Conservation (phyloP, 1,284 basidiomycete species). For the Inonotus obliquus region DNA sequence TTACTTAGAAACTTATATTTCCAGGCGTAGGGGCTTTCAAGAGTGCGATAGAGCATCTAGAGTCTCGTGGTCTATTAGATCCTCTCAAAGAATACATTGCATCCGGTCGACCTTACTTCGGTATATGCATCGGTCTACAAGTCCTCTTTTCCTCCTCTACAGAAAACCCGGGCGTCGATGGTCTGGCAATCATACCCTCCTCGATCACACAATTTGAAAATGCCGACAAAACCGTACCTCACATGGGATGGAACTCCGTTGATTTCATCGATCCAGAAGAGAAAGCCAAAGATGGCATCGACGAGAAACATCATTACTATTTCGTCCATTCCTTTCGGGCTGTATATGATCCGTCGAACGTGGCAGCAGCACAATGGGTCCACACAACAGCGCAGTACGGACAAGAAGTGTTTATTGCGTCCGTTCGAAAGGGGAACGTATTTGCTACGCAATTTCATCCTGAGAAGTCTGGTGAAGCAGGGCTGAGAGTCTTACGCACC, state of each 20-base stretch:
- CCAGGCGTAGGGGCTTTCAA: constrained; percentile 98
- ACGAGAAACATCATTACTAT: constrained; percentile 73
- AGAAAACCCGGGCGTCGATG: constrained; percentile 58
- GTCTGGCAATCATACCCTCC: constrained; percentile 72
- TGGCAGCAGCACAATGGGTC: constrained; percentile 66
- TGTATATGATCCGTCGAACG: constrained; percentile 57
- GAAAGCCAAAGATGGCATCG: constrained; percentile 39
- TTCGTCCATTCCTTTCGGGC: constrained; percentile 97
- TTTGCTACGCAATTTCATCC: constrained; percentile 98
- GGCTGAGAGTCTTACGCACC: constrained; percentile 73
- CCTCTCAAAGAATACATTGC: constrained; percentile 82
- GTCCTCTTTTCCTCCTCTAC: constrained; percentile 86
- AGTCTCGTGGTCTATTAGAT: constrained; percentile 69
- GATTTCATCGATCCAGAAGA: constrained; percentile 46
- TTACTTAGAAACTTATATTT: constrained; percentile 83
- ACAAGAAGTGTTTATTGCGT: constrained; percentile 86
- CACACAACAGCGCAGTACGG: constrained; percentile 93
- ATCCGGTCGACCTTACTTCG: constrained; percentile 92
- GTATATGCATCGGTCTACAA: constrained; percentile 98
- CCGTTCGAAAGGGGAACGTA: constrained; percentile 80
- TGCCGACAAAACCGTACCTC: constrained; percentile 84
- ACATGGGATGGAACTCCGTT: constrained; percentile 96
- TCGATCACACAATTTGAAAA: constrained; percentile 65
- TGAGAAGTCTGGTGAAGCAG: constrained; percentile 94
- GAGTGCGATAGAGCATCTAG: constrained; percentile 79